A percentile compares a stretch with the other conserved stretches of the same genome.
Conservation (phyloP, 2,329 filamentous ascomycete genomes). For the Fusarium begoniae region DNA sequence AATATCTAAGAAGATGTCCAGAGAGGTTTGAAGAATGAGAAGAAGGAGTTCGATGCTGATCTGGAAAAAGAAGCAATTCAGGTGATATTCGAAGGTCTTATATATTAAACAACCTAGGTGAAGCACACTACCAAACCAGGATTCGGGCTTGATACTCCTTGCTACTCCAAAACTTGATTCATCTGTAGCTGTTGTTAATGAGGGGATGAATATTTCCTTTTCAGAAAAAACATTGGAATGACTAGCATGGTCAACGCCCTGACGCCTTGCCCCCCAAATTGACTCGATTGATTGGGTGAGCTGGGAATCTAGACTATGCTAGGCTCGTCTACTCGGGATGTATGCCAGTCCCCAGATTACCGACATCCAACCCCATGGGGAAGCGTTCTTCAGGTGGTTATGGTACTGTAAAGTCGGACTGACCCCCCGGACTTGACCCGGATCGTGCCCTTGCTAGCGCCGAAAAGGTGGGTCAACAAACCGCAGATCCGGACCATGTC, state of each 20-base stretch:
- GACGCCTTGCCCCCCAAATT: neutral
- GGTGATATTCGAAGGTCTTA: constrained; percentile 27
- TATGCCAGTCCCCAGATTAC: constrained; percentile 10
- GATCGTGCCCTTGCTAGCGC: no score
- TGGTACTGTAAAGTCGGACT: no score
- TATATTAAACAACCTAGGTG: constrained; percentile 16
- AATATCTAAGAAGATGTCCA: neutral
- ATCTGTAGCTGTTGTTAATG: neutral
- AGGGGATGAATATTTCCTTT: constrained; percentile 15
- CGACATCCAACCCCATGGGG: neutral
- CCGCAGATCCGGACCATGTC: no score
- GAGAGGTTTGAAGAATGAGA: neutral
- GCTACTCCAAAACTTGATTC: constrained; percentile 6
- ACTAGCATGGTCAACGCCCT: neutral
- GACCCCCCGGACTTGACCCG: no score
- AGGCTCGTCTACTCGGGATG: neutral
- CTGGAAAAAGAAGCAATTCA: constrained; percentile 1
- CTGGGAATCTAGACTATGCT: constrained; percentile 8
- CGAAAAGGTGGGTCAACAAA: no score
- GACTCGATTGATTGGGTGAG: constrained; percentile 22
- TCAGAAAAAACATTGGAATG: neutral
- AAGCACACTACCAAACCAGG: constrained; percentile 22
- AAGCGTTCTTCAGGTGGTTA: no score
- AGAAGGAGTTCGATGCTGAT: constrained; percentile 10
- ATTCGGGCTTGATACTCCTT: neutral